A percentile compares a stretch with the other conserved stretches of the same genome.
Conservation (phyloP, 129 eudicot species). For the Helichrysum umbraculigerum region DNA sequence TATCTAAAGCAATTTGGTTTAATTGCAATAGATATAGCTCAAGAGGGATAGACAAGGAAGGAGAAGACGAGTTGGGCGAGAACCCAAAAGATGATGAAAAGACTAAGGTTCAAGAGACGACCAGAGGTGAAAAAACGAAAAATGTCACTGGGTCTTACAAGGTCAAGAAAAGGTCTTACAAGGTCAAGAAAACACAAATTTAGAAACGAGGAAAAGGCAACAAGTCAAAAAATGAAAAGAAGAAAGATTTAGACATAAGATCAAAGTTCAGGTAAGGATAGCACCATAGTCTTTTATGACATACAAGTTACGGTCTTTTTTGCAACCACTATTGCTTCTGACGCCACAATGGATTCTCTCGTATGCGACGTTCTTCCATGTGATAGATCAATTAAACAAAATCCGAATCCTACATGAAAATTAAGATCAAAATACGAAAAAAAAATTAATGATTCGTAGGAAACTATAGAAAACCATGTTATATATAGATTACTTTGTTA, state of each 20-base stretch:
- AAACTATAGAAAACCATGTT: neutral
- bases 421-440: neutral
- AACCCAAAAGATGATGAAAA: conserved; percentile 17
- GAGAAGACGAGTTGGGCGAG: conserved; percentile 65
- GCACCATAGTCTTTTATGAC: conserved; percentile 44
- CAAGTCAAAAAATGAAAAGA: conserved; percentile 50
- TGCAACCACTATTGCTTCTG: neutral
- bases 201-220: conserved; percentile 46
- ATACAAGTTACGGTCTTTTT: neutral
- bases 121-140: neutral
- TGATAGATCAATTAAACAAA: neutral
- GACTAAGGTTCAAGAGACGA: conserved; percentile 30
- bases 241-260: neutral
- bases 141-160: conserved; percentile 68
- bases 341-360: neutral
- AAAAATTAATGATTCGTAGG: neutral
- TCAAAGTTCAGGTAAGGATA: conserved; percentile 91
- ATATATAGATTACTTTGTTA: neutral
- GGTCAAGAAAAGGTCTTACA: conserved; percentile 99
- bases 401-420: neutral
- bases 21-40: conserved; percentile 52
- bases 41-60: conserved; percentile 97
- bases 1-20: neutral
- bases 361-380: neutral
- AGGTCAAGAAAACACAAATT: conserved; percentile 76